Base-by-base conservation (phyloP, 1,284 basidiomycete species). In the Tilletiopsis washingtonensis region DNA sequence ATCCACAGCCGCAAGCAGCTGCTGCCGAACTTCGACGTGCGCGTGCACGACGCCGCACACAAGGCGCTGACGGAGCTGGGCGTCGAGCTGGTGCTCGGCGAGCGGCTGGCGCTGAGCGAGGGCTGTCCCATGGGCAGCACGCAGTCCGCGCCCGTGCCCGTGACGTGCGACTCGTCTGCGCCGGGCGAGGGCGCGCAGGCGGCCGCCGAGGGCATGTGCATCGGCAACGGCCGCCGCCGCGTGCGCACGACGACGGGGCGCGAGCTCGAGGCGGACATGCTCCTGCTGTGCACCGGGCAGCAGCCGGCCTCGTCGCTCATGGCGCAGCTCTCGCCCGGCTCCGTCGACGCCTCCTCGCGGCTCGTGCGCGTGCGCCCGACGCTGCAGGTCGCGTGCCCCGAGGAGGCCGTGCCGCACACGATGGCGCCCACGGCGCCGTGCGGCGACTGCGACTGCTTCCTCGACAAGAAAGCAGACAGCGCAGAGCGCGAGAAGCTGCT, bases 361-460 rank as follows among this genome's bases (percentile, higher is more conserved):
- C 59, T 71, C 0, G 54, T 71, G 5, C 56, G 61, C 21, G 70
- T 73, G 0, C 48, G 59, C 39, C 61, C 57, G 4, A 62, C 62
- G 23, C 46, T 73, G 19, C 70, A 70, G 37, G 68, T 73, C n/a
- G 58, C 61, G 12, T 44, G 62, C 1, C 64, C 64, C 6, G 54
- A 62, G 24, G 60, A 67, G 40, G 62, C 63, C 17, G 52, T 50
- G 11, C 66, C 62, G 37, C 59, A 59, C 29, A 65, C 67, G 1
- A 61, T 69, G 21, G 64, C 63, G 19, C 55, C 56, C 12, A 51
- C 51, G 15, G 59, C 64, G 4, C 67, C 69, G 2, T 73, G 70
- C 44, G 66, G 65, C 25, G 69, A 71, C 46, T 73, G 70, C 51
- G 70, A 71, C 49, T 73, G 70, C 40, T 71, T 71, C 53, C 53